Base-by-base conservation (phyloP, 306 rosid species). In the Cercis canadensis region DNA sequence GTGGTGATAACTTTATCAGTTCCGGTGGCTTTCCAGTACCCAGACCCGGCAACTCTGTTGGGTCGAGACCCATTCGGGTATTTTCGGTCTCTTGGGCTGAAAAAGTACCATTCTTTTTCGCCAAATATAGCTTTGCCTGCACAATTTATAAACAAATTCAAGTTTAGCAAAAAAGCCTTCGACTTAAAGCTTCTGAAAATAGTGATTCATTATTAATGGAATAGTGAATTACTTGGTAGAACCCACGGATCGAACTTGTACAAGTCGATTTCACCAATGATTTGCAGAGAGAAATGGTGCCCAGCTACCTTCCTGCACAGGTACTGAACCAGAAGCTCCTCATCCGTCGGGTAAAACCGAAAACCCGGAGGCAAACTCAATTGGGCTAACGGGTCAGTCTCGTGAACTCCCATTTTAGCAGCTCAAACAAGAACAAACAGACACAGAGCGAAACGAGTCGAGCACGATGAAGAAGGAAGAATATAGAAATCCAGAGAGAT, bases 11-110 rank as follows among this genome's bases (percentile, higher is more conserved):
- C 16, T 57, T 93, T 93, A 16, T 93, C 98, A 0, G 98, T 93
- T 18, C 98, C 98, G 0, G 98, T 92, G 17, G 98, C 98, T 76
- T 92, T 92, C 98, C 98, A 92, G 37, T 92, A 92, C 18, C 98
- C 98, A n/a, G 96, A 68, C 5, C 98, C 97, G 0, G 97, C 98
- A 2, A 92, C 98, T 74, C 98, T 76, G 59, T 92, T 92, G 17
- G 98, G 98, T 36, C 98, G 72, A 0, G 98, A 88, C 5, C 98
- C 98, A 31, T 92, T 92, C 0, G 98, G 98, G 34, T 92, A 92
- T 54, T 92, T 92, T 14, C 98, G 62, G 51, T 92, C 98, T 36
- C 98, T 72, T 0, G 98, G 98, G 39, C 96, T 92, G 66, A 92
- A 92, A 39, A 92, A 92, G 37, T 92, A 92, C 98, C 98, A 92